Percentiles rank a stretch among this genome's conserved stretches.
These are phyloP conservation scores for Pseudogymnoascus sp. DNA, from an alignment of 2,329 filamentous ascomycete species.

Conservation along the genomic window DNA sequence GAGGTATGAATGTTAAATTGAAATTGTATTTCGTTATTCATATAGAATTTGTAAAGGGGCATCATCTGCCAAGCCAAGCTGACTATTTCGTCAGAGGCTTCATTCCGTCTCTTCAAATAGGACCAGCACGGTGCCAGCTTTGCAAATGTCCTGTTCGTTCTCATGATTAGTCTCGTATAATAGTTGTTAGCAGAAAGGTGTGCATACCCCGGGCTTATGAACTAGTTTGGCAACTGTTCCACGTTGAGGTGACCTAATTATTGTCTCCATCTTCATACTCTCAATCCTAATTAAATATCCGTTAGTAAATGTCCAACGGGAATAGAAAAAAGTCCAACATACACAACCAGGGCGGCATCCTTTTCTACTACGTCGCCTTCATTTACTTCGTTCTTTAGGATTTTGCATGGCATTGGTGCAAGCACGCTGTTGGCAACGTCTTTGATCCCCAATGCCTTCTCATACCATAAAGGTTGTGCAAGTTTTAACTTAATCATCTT, in stretches of 20 bases:
- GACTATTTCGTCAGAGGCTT: not conserved
- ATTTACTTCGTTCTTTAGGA: constrained; percentile 78
- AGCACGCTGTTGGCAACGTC: constrained; percentile 75
- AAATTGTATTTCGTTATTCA: not conserved
- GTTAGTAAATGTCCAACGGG: not conserved
- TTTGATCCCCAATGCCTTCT: constrained; percentile 78
- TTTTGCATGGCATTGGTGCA: constrained; percentile 96
- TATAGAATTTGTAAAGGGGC: not conserved
- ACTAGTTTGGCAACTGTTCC: constrained; percentile 67
- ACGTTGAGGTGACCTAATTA: constrained; percentile 69
- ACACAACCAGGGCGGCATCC: constrained; percentile 80
- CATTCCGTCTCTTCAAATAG: constrained; percentile 52
- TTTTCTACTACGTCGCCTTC: constrained; percentile 79
- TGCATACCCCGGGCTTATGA: constrained; percentile 65
- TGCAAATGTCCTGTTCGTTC: constrained; percentile 61
- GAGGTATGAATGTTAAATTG: not conserved
- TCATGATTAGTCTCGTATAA: constrained; percentile 13
- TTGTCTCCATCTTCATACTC: constrained; percentile 87
- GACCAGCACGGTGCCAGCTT: constrained; percentile 67
- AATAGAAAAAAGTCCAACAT: constrained; percentile 33
- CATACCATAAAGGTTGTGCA: constrained; percentile 69
- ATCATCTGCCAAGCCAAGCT: not conserved
- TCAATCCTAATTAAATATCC: constrained; percentile 50
- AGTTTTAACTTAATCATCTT: constrained; percentile 52
- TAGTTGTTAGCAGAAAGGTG: constrained; percentile 11